Conservation (phyloP, 116 monocot species). For the Iris pallida region DNA sequence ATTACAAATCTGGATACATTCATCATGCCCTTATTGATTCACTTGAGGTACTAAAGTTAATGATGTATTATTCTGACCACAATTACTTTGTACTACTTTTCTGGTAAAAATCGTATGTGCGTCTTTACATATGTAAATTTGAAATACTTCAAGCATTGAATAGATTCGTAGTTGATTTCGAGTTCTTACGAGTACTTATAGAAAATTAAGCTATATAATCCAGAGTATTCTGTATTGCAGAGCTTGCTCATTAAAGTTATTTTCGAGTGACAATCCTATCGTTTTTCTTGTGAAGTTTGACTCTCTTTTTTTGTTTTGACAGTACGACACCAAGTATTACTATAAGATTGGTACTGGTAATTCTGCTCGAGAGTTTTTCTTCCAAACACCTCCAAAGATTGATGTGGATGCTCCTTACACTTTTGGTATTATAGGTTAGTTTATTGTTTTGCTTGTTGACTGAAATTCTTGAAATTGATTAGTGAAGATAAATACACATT, state of each 20-base stretch:
- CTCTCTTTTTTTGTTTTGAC: neutral
- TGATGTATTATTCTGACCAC: neutral
- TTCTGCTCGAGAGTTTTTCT: conserved; percentile 81
- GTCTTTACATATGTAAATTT: no score
- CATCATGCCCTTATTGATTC: conserved; percentile 78
- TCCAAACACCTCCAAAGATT: conserved; percentile 73
- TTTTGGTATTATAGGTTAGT: conserved; percentile 93
- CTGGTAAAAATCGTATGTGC: neutral
- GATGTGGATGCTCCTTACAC: conserved; percentile 74
- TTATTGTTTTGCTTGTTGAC: no score
- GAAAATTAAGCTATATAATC: no score
- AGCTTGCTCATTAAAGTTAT: no score
- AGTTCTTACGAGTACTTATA: no score
- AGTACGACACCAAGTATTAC: conserved; percentile 83
- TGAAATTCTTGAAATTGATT: no score
- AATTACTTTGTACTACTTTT: neutral
- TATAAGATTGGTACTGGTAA: conserved; percentile 78
- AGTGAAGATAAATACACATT: no score
- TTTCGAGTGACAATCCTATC: no score
- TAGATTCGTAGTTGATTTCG: no score
- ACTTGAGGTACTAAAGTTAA: conserved; percentile 44
- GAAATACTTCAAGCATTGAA: no score
- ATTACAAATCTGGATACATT: conserved; percentile 90
- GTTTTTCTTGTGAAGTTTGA: no score
- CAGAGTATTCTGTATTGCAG: no score